Conservation (phyloP, 2,329 filamentous ascomycete species). For the Zymoseptoria ardabiliae region DNA sequence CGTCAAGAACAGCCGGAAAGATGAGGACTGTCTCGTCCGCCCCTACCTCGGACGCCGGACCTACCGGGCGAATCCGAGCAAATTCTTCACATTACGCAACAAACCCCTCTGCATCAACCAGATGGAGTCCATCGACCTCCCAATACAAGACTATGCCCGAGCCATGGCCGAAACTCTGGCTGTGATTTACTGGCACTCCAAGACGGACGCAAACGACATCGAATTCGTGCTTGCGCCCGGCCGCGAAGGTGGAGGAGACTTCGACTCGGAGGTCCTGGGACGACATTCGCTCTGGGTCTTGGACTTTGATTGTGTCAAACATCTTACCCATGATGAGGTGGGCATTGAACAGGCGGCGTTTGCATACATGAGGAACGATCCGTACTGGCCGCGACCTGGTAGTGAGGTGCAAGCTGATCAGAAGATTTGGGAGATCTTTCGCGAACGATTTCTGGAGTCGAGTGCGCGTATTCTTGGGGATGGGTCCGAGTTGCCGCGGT, state of each 20-base stretch:
- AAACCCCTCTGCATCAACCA: slow-evolving; percentile 45
- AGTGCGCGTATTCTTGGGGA: slow-evolving; percentile 4
- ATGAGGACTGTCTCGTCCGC: slow-evolving; percentile 41
- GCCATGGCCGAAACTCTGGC: slow-evolving; percentile 47
- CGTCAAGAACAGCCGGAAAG: slow-evolving; percentile 2
- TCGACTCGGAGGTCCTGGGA: slow-evolving; percentile 5
- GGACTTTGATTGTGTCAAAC: slow-evolving; percentile 54
- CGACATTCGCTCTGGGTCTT: slow-evolving; percentile 33
- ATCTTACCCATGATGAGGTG: slow-evolving; percentile 38
- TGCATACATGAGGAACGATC: slow-evolving; percentile 46
- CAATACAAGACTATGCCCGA: slow-evolving; percentile 31
- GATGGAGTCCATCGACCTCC: slow-evolving; percentile 38
- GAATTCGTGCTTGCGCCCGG: slow-evolving; percentile 46
- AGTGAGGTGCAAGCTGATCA: slow-evolving; percentile 3
- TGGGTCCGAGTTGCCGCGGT: slow-evolving; percentile 4
- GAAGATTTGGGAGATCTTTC: slow-evolving; percentile 10
- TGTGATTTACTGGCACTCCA: slow-evolving; percentile 43
- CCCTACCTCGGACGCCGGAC: slow-evolving; percentile 41
- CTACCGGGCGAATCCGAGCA: background rate
- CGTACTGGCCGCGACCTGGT: slow-evolving; percentile 42
- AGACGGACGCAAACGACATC: slow-evolving; percentile 47
- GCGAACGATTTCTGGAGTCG: slow-evolving; percentile 2
- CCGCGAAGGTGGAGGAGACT: background rate
- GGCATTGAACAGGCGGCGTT: slow-evolving; percentile 38
- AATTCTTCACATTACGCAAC: slow-evolving; percentile 42